Conservation (phyloP, 257 asterid species). For the Coffea canephora region DNA sequence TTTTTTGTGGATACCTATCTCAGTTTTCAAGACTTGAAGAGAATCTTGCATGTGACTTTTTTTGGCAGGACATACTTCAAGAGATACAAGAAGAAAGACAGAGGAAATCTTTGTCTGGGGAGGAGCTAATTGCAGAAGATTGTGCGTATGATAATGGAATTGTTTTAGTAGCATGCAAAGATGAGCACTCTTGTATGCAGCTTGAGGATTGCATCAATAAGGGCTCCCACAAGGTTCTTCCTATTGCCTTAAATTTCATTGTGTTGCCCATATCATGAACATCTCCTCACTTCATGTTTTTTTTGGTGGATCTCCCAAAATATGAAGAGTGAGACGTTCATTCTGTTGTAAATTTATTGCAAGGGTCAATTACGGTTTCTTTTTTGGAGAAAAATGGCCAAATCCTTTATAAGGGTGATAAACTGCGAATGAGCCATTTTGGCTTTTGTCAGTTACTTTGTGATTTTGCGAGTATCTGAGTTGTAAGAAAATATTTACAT, state of each 20-base stretch:
- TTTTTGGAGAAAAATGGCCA: too few species aligned
- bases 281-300: not conserved
- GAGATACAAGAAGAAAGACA: conserved; percentile 83
- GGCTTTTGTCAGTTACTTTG: not conserved
- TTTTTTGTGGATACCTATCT: not conserved
- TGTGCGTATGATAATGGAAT: conserved; percentile 46
- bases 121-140: conserved; percentile 39
- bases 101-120: conserved; percentile 42
- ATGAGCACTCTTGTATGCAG: conserved; percentile 87
- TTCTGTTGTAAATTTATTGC: not conserved
- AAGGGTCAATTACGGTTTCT: too few species aligned
- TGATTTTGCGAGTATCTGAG: not conserved
- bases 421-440: not conserved
- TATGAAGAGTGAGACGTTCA: not conserved
- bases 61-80: conserved; percentile 66
- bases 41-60: conserved; percentile 11
- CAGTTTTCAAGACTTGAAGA: too few species aligned
- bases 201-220: conserved; percentile 79
- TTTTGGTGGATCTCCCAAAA: not conserved
- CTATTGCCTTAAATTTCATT: not conserved
- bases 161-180: conserved; percentile 92
- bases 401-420: not conserved
- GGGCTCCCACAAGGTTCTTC: conserved; percentile 66
- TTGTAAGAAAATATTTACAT: not conserved
- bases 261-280: not conserved